Evolutionary conservation across 768 basidiomycete genomes (phyloP), one percentile per base, ranked within the genome.

Genomic region (Pisolithus tinctorius): DNA sequence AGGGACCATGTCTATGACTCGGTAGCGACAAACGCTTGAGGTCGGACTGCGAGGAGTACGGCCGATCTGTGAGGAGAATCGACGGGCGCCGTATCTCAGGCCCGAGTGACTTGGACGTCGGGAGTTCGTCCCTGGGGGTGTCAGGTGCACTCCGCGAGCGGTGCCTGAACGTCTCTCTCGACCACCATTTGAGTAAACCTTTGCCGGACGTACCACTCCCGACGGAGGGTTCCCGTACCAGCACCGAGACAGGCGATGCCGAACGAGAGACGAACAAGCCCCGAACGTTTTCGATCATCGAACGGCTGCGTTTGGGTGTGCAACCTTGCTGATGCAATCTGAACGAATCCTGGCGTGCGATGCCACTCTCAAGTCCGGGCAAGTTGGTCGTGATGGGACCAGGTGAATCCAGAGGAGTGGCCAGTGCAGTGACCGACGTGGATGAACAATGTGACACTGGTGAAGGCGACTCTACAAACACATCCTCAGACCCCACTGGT

Each of bases 201-300:
- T 65, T 62, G 52, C 55, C 60, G 25, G 65, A 63, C 47, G 55
- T 67, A 45, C 56, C 63, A 50, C 62, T 59, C 39, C 58, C 58
- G 13, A 58, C 51, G 31, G 67, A 70, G 23, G 60, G 46, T 26
- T 59, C 60, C 8, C 61, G 62, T 44, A 57, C 60, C 55, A 70
- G 52, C 5, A 66, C 56, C 31, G 66, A 55, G 42, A 67, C 59
- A 5, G 78, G 71, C 14, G 78, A 74, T 13, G 60, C 51, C 4
- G 79, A 65, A 1, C 75, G 77, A 47, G 79, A 70, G 26, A 71
- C 66, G 58, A 87, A 84, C 48, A 87, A 70, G 17, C 73, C 79
- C 57, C 74, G 78, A 50, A 86, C 79, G 57, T 81, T 83, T 55
- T 76, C 80, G 44, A 82, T 77, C 65, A 87, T 74, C 13, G 80